phyloP scores from a whole-genome alignment of 495 filamentous ascomycete genomes.

The Glonium stellatum region DNA sequence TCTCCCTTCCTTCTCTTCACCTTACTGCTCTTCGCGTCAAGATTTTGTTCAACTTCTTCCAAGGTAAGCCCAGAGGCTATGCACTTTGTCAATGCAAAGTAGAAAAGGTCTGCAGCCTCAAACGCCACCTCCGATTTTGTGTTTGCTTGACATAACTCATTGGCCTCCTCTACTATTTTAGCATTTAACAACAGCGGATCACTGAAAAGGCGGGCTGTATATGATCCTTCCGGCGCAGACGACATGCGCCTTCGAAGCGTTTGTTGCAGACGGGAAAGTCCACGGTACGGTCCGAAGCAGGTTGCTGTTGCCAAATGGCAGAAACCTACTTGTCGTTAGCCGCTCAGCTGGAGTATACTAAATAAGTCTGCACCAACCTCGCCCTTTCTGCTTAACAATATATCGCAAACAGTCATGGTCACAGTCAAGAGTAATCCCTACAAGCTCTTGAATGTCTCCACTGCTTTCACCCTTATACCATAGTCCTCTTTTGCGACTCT shows the following conservation, averaged over 20 bases:
- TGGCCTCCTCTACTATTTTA: conserved; percentile 97
- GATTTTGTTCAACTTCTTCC: conserved; percentile 79
- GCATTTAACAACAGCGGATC: conserved; percentile 82
- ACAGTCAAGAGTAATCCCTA: conserved; percentile 80
- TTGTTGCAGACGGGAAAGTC: conserved; percentile 75
- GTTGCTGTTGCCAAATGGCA: conserved; percentile 87
- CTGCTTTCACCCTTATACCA: conserved; percentile 97
- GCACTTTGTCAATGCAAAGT: conserved; percentile 89
- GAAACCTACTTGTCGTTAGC: conserved; percentile 55
- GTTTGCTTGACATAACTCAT: conserved; percentile 81
- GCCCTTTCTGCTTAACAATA: conserved; percentile 78
- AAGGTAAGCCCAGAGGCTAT: conserved; percentile 73
- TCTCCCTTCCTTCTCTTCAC: conserved; percentile 86
- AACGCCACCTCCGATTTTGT: conserved; percentile 80
- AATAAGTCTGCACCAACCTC: conserved; percentile 40
- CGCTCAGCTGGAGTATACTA: conserved; percentile 18
- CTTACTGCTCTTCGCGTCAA: conserved; percentile 92
- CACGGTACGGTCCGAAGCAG: conserved; percentile 81
- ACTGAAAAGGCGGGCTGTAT: conserved; percentile 85
- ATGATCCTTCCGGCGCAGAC: conserved; percentile 80
- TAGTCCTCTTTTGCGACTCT: conserved; percentile 85
- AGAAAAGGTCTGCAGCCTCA: conserved; percentile 90
- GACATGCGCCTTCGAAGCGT: conserved; percentile 72
- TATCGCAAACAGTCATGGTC: conserved; percentile 89
- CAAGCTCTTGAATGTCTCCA: conserved; percentile 83